A percentile compares a stretch with the other conserved stretches of the same genome.
phyloP scores from a whole-genome alignment of 2,329 filamentous ascomycete species.

The Lecanicillium sp. region DNA sequence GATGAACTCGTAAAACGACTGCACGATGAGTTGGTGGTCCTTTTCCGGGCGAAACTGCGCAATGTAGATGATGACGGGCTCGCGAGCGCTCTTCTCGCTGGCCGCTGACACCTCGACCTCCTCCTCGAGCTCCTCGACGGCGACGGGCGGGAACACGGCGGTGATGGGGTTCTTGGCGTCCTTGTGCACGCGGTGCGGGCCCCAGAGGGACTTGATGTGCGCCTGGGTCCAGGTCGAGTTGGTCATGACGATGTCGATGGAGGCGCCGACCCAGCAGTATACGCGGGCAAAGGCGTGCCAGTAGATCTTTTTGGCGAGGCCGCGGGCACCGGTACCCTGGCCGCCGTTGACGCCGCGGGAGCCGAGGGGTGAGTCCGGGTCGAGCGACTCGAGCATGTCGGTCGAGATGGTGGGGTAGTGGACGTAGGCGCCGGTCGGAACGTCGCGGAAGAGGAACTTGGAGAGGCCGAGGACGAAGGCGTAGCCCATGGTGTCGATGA shows the following conservation, averaged over 20 bases:
- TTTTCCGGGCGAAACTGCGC: slow-evolving; percentile 97
- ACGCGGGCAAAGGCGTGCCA: slow-evolving; percentile 79
- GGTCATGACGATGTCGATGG: slow-evolving; percentile 92
- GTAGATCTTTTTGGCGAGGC: slow-evolving; percentile 69
- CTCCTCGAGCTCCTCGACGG: slow-evolving; percentile 74
- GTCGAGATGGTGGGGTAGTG: slow-evolving; percentile 98
- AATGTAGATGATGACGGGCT: slow-evolving; percentile 79
- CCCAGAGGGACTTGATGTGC: slow-evolving; percentile 79
- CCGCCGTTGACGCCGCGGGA: slow-evolving; percentile 76
- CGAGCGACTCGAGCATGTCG: slow-evolving; percentile 86
- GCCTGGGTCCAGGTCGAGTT: slow-evolving; percentile 92
- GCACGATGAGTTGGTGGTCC: slow-evolving; percentile 82
- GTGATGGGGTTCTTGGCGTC: slow-evolving; percentile 50
- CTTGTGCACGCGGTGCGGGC: slow-evolving; percentile 43
- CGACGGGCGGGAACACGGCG: slow-evolving; percentile 87
- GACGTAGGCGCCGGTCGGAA: slow-evolving; percentile 89
- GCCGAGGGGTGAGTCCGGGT: slow-evolving; percentile 53
- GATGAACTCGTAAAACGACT: slow-evolving; percentile 75
- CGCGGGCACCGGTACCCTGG: slow-evolving; percentile 65
- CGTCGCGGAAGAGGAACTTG: slow-evolving; percentile 70
- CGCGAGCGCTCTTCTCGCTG: slow-evolving; percentile 59
- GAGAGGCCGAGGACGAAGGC: slow-evolving; percentile 80
- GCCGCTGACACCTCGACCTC: slow-evolving; percentile 64
- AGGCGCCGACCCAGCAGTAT: slow-evolving; percentile 76
- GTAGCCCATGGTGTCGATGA: slow-evolving; percentile 98